Evolutionary conservation across 1,284 basidiomycete genomes (phyloP), one percentile per base, ranked within the genome.

Genomic region (Cryptococcus maquisensis): DNA sequence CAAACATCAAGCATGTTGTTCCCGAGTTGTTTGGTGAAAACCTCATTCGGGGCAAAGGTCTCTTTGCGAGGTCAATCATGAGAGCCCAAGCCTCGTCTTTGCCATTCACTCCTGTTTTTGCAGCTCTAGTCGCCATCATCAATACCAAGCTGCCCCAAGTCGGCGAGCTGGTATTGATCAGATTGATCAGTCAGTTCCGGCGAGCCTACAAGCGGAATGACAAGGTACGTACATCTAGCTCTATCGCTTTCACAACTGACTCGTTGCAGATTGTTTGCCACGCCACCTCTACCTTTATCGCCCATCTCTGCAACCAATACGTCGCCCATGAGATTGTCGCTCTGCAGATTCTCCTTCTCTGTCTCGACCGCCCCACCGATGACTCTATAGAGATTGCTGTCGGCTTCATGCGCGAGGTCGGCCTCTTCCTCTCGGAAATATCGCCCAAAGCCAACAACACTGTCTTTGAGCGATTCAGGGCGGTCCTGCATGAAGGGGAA

Each of bases 341-440:
- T 0, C 86, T 99, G 15, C 88, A 98, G 78, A 93, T 98, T 60
- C 86, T 98, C 28, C 85, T 98, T 24, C 83, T 98, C 15, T 84
- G 98, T 13, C 85, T 98, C 16, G 93, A 97, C 71, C 86, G 89
- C 20, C 95, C 96, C 0, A 97, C 96, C 0, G 94, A 98, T 68
- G 96, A 98, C 76, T 92, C 90, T 3, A 95, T 98, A 64, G 95
- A 99, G 79, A 93, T 99, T 62, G 94, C 95, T 0, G 94, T 98
- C 43, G 90, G 91, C 6, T 95, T 98, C 77, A 96, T 90, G 81
- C 87, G 93, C 35, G 95, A 98, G 81, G 92, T 96, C 41, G 96
- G 96, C 54, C 87, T 93, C 0, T 98, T 92, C 81, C 83, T 99
- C 5, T 80, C 86, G 0, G 95, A 98, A 79, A 90, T 92, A 74